phyloP scores from a whole-genome alignment of 352 stramenopile species.

The Pythium rishiriense region DNA sequence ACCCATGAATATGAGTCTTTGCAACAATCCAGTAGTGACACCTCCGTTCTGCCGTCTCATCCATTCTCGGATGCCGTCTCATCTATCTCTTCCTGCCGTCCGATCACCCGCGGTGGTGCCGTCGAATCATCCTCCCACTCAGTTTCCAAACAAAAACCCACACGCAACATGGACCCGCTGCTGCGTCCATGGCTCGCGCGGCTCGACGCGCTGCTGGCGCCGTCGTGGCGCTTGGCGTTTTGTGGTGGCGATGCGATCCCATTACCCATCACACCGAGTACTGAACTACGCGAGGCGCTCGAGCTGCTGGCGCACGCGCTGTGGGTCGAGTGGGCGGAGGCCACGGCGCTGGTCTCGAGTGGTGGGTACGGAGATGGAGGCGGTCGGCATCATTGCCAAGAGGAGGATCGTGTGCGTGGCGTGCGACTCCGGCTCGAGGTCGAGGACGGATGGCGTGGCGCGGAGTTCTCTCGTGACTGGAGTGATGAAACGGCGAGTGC shows the following conservation, averaged over 20 bases:
- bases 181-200: constrained; percentile 3
- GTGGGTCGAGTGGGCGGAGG: neutral
- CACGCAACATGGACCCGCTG: constrained; percentile 1
- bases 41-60: no score
- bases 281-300: constrained; percentile 3
- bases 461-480: neutral
- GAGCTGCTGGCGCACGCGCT: constrained; percentile 8
- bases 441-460: neutral
- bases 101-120: neutral
- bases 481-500: neutral
- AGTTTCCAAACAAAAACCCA: neutral
- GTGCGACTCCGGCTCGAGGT: neutral
- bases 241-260: neutral
- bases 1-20: no score
- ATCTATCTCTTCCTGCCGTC: no score
- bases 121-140: constrained; percentile 2
- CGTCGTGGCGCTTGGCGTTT: neutral
- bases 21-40: no score
- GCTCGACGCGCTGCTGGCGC: constrained; percentile 1
- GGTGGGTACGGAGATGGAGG: no score
- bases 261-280: neutral
- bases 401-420: no score
- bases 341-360: neutral
- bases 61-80: no score
- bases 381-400: no score